Conservation (phyloP, 2,329 filamentous ascomycete species). For the Pseudopyricularia cyperi region DNA sequence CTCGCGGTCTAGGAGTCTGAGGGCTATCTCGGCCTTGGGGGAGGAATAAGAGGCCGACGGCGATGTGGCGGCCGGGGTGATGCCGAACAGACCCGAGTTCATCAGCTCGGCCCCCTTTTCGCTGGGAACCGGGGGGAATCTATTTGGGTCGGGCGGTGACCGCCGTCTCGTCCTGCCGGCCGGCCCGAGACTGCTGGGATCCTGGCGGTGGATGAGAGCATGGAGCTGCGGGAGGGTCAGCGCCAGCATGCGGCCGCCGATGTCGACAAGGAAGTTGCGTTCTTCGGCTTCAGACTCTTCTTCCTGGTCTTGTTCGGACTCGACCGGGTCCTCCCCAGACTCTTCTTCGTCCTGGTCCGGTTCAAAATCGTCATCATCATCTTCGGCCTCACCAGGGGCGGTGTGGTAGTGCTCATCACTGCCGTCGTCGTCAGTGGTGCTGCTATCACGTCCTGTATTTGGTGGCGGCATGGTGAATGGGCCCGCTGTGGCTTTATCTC, state of each 20-base stretch:
- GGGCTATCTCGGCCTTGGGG: slow-evolving; percentile 46
- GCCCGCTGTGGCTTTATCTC: too few species aligned
- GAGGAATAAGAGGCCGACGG: slow-evolving; percentile 1
- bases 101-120: slow-evolving; percentile 66
- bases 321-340: slow-evolving; percentile 8
- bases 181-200: slow-evolving; percentile 13
- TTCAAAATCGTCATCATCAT: background rate
- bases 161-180: slow-evolving; percentile 29
- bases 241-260: slow-evolving; percentile 4
- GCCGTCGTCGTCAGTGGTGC: background rate
- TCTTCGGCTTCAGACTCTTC: slow-evolving; percentile 5
- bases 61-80: slow-evolving; percentile 39
- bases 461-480: background rate
- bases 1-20: slow-evolving; percentile 68
- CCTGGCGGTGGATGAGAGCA: slow-evolving; percentile 5
- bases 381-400: background rate
- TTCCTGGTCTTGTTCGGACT: slow-evolving; percentile 7
- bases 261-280: slow-evolving; percentile 7
- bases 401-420: background rate
- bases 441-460: background rate
- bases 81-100: slow-evolving; percentile 69
- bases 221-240: slow-evolving; percentile 12
- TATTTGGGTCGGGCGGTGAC: slow-evolving; percentile 32
- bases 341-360: slow-evolving; percentile 6
- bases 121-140: slow-evolving; percentile 77